Percentiles rank a stretch among this genome's conserved stretches.
Evolutionary conservation across 306 rosid species (phyloP).

Genomic region (Prunus salicina): DNA sequence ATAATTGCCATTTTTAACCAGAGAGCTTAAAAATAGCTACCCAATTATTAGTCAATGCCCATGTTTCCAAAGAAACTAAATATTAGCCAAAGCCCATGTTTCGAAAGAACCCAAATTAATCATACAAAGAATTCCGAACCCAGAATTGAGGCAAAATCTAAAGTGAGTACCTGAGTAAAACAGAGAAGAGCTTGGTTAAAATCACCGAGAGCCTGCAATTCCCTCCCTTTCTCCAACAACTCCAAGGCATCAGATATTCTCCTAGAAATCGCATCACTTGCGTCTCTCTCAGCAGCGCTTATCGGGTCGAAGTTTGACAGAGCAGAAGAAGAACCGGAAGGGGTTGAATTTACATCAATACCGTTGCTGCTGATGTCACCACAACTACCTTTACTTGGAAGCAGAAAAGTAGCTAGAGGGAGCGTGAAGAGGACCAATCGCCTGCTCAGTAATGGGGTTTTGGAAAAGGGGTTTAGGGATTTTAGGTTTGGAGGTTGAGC

Average conservation of each 20-base stretch:
- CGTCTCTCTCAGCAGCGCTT: conserved; percentile 45
- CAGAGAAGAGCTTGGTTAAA: conserved; percentile 57
- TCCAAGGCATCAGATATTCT: conserved; percentile 61
- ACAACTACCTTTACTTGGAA: conserved; percentile 21
- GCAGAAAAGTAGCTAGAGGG: conserved; percentile 43
- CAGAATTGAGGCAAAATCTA: background rate
- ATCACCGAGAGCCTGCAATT: conserved; percentile 66
- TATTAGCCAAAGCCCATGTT: background rate
- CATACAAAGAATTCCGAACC: background rate
- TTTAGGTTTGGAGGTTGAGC: conserved; percentile 7
- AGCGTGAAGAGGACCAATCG: conserved; percentile 57
- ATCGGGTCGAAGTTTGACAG: conserved; percentile 49
- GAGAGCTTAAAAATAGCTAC: background rate
- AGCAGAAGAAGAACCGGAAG: conserved; percentile 22
- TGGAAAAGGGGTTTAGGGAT: conserved; percentile 23
- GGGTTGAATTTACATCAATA: background rate
- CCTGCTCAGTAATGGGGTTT: conserved; percentile 33
- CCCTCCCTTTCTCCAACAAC: conserved; percentile 73
- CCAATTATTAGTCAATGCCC: background rate
- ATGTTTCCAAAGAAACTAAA: background rate
- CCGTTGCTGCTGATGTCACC: background rate
- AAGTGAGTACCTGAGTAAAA: conserved; percentile 51
- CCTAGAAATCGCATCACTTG: conserved; percentile 43
- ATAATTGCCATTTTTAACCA: background rate
- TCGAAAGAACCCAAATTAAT: background rate